These are phyloP conservation scores for Podaxis carcinomalis DNA, from an alignment of 768 basidiomycete species.

Conservation along the genomic window DNA sequence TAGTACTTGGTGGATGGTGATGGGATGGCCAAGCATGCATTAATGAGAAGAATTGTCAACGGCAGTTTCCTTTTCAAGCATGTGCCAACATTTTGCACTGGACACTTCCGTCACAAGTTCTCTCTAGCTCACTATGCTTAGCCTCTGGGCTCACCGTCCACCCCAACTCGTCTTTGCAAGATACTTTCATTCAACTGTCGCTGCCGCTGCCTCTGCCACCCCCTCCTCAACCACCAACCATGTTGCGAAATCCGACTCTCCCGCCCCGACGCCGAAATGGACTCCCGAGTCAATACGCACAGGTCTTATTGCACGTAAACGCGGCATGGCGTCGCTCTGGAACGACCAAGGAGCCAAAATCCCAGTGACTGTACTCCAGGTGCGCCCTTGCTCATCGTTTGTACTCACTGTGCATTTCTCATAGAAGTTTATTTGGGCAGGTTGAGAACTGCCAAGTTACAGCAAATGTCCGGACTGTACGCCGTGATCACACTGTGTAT, in stretches of 20 bases:
- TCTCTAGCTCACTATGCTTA: conserved; percentile 39
- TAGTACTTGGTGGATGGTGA: conserved; percentile 28
- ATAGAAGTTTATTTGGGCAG: conserved; percentile 29
- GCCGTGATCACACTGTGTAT: conserved; percentile 66
- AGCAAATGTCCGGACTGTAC: conserved; percentile 63
- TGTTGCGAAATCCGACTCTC: conserved; percentile 14
- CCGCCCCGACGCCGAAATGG: conserved; percentile 56
- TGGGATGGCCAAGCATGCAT: conserved; percentile 74
- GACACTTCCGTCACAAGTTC: conserved; percentile 15
- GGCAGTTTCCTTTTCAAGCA: conserved; percentile 6
- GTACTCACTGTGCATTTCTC: conserved; percentile 5
- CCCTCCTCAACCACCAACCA: conserved; percentile 21
- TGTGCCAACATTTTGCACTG: conserved; percentile 22
- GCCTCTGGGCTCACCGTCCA: conserved; percentile 41
- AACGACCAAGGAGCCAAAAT: conserved; percentile 82
- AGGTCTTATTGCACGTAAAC: conserved; percentile 90
- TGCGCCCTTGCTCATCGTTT: conserved; percentile 28
- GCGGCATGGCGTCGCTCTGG: conserved; percentile 95
- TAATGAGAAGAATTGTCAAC: conserved; percentile 14
- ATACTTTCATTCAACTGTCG: conserved; percentile 39
- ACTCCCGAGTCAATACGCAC: conserved; percentile 81
- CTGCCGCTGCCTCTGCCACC: conserved; percentile 24
- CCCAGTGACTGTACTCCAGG: conserved; percentile 95
- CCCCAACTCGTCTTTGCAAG: conserved; percentile 28
- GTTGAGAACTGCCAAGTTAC: conserved; percentile 90